Conservation (phyloP, 352 stramenopile species). For the Phytophthora sp. region DNA sequence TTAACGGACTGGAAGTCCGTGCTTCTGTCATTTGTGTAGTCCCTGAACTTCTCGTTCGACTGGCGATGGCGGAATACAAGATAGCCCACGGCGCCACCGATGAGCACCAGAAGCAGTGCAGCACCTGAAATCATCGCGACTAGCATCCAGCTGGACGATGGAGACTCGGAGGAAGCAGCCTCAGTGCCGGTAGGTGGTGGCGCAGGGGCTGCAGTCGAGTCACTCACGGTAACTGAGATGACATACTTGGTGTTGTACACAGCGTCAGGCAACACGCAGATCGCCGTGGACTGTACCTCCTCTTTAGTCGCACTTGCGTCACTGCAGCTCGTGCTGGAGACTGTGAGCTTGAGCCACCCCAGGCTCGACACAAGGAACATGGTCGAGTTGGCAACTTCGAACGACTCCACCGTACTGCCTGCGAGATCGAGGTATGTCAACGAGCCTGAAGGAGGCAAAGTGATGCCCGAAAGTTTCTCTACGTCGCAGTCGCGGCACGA, state of each 20-base stretch:
- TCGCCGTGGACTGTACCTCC: conserved; percentile 15
- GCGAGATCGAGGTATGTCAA: conserved; percentile 33
- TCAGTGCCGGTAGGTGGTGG: conserved; percentile 8
- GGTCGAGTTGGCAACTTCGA: conserved; percentile 32
- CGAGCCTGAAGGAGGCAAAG: conserved; percentile 27
- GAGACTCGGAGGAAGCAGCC: background rate
- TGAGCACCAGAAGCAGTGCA: conserved; percentile 25
- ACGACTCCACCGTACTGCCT: conserved; percentile 31
- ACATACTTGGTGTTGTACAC: conserved; percentile 41
- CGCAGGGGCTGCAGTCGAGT: background rate
- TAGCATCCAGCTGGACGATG: conserved; percentile 41
- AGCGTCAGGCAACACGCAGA: conserved; percentile 45
- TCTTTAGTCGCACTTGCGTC: conserved; percentile 28
- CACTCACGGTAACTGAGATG: background rate
- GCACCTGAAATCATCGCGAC: conserved; percentile 46
- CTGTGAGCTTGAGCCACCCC: conserved; percentile 18
- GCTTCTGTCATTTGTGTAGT: conserved; percentile 22
- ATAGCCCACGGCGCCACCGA: conserved; percentile 32
- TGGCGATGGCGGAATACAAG: conserved; percentile 33
- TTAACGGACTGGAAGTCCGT: conserved; percentile 17
- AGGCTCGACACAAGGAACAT: conserved; percentile 20
- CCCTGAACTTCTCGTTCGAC: conserved; percentile 16
- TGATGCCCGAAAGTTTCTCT: conserved; percentile 32
- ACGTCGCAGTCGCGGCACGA: conserved; percentile 37
- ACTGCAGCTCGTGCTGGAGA: conserved; percentile 30